Base-by-base conservation (phyloP, 176 grass and related monocot genomes). In the Carex scoparia region DNA sequence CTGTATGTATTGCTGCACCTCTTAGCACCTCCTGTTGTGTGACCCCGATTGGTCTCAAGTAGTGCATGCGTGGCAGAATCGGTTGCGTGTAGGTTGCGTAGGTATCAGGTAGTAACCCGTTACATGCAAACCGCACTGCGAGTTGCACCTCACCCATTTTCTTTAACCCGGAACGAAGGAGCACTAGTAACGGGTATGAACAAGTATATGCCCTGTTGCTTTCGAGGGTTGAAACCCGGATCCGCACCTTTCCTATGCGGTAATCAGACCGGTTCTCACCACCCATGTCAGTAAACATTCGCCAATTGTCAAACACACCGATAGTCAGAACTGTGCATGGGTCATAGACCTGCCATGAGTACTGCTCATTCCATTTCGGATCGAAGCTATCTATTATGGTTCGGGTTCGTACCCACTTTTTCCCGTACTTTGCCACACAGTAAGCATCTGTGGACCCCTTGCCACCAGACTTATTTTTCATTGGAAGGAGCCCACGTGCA, bases 341-440 rank as follows among this genome's bases (percentile, higher is more conserved):
- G 83, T 99, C 96, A 90, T 99, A 95, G 12, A 99, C 96, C 78
- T 90, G 96, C 96, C 96, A 99, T 18, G 91, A 95, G 93, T 99
- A 99, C 90, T 99, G 96, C 79, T 99, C 96, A 83, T 99, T 99
- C 96, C 96, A 99, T 55, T 87, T 87, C 4, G 96, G 96, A 88
- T 86, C 94, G 9, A 99, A 91, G 88, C 40, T 92, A 81, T 99
- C 96, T 35, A 88, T 88, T 28, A 99, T 84, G 61, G 96, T 98
- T 30, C 96, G 91, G 9, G 96, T 98, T 33, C 96, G 90, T 53
- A 88, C 93, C 96, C 96, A 98, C 84, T 98, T 98, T 91, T 95
- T 98, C 58, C 96, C 96, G 40, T 98, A 98, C 89, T 98, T 98
- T 80, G 91, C 93, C 7, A 94, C 96, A 85, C 96, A 98, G 88